Base-by-base conservation (phyloP, 257 asterid species). In the Gardenia jasminoides region DNA sequence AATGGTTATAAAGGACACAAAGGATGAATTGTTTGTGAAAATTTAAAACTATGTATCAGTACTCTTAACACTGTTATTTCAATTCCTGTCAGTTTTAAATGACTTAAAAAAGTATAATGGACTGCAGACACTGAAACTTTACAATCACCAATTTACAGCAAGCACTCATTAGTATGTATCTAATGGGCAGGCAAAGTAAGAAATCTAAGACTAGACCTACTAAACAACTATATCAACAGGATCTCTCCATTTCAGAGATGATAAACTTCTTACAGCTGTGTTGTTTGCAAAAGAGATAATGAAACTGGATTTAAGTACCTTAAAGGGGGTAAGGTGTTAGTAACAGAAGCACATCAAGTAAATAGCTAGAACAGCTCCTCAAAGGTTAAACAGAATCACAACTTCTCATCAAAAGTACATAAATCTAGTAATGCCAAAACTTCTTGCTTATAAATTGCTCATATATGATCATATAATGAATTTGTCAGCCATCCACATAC, bases 401-500 rank as follows among this genome's bases (percentile, higher is more conserved):
- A 54, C 61, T 54, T 16, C 61, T 54, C 19, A 17, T 16, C 61
- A 47, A 54, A 54, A 17, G 61, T 24, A n/a, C n/a, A n/a, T n/a
- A n/a, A n/a, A n/a, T n/a, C n/a, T n/a, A n/a, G n/a, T n/a, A n/a
- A n/a, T n/a, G n/a, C n/a, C n/a, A n/a, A n/a, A n/a, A n/a, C n/a
- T n/a, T n/a, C n/a, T n/a, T n/a, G n/a, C n/a, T n/a, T n/a, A n/a
- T n/a, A n/a, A n/a, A n/a, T n/a, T n/a, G n/a, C n/a, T n/a, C n/a
- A n/a, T n/a, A n/a, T n/a, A n/a, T n/a, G n/a, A n/a, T n/a, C n/a
- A n/a, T n/a, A 54, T 7, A 16, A 22, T 19, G 28, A 22, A 30
- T 70, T 43, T 2, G 54, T 36, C 9, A 43, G 28, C 56, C 8
- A 39, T 15, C 26, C 56, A 41, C 56, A 47, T 56, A 88, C 98